Evolutionary conservation across 768 basidiomycete genomes (phyloP).

Genomic region (Lactifluus volemus): DNA sequence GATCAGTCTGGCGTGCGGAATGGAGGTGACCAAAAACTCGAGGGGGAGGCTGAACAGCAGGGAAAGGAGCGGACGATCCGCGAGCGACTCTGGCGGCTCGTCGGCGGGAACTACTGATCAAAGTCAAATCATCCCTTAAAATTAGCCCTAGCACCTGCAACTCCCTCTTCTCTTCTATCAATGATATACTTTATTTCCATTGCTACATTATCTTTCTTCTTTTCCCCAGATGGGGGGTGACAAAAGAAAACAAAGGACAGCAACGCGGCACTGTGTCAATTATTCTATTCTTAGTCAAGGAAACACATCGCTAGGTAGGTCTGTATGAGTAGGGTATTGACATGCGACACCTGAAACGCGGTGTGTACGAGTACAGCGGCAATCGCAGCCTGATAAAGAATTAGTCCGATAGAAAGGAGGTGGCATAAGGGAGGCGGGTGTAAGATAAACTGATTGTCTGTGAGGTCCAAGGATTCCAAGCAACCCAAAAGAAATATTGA

Average conservation of each 20-base stretch:
- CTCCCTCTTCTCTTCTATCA: not conserved
- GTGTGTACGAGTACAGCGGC: not conserved
- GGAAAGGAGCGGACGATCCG: conserved; percentile 14
- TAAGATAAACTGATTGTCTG: not conserved
- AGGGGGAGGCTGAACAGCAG: conserved; percentile 3
- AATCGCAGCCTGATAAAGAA: not conserved
- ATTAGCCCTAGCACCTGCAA: not conserved
- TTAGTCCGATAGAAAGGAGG: not conserved
- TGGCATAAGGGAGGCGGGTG: not conserved
- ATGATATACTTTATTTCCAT: not conserved
- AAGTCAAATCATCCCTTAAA: not conserved
- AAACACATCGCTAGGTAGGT: not conserved
- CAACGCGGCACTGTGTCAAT: not conserved
- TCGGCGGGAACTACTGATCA: conserved; percentile 8
- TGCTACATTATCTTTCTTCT: not conserved
- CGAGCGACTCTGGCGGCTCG: conserved; percentile 17
- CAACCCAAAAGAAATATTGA: not conserved
- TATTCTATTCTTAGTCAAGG: not conserved
- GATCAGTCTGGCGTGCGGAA: not conserved
- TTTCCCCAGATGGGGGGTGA: not conserved
- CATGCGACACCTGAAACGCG: not conserved
- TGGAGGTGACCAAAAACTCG: not conserved
- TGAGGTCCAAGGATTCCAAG: not conserved
- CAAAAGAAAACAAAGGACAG: not conserved
- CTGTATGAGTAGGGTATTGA: not conserved